Conservation (phyloP, 2,329 filamentous ascomycete species). For the Trichoderma simmonsii region DNA sequence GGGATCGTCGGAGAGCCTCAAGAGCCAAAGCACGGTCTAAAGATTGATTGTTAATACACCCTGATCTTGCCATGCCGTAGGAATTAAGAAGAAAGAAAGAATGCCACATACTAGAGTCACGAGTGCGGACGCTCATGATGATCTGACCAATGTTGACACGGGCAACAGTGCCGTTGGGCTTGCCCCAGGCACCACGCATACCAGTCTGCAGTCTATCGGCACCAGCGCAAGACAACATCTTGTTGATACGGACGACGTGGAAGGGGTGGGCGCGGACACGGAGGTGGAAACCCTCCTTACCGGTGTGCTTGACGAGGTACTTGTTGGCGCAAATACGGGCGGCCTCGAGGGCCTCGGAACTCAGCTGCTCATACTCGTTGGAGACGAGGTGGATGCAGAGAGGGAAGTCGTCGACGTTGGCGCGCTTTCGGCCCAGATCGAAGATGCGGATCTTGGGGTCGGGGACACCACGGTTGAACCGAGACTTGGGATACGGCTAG, state of each 20-base stretch:
- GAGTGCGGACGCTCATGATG: conserved; percentile 93
- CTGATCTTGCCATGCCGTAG: not conserved
- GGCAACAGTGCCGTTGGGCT: conserved; percentile 97
- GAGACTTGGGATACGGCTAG: conserved; percentile 97
- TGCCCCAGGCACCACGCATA: conserved; percentile 99
- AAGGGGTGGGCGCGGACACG: conserved; percentile 90
- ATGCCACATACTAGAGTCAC: conserved; percentile 72
- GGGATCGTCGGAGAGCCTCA: conserved; percentile 96
- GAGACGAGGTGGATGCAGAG: conserved; percentile 98
- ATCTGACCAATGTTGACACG: conserved; percentile 99
- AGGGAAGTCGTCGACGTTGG: conserved; percentile 98
- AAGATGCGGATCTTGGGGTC: conserved; percentile 91
- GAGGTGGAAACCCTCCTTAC: conserved; percentile 73
- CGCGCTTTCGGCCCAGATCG: conserved; percentile 97
- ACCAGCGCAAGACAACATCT: conserved; percentile 99
- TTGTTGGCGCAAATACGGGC: conserved; percentile 99
- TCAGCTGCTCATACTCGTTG: conserved; percentile 99
- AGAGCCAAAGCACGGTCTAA: conserved; percentile 85
- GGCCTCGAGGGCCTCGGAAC: conserved; percentile 98
- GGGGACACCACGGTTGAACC: conserved; percentile 99
- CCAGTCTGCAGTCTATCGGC: conserved; percentile 99
- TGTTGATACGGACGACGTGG: conserved; percentile 99
- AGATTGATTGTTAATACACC: conserved; percentile 25
- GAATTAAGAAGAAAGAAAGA: not conserved
- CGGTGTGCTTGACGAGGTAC: conserved; percentile 72